Conservation (phyloP, 441 rosid genomes). For the Raphanus hybrid region DNA sequence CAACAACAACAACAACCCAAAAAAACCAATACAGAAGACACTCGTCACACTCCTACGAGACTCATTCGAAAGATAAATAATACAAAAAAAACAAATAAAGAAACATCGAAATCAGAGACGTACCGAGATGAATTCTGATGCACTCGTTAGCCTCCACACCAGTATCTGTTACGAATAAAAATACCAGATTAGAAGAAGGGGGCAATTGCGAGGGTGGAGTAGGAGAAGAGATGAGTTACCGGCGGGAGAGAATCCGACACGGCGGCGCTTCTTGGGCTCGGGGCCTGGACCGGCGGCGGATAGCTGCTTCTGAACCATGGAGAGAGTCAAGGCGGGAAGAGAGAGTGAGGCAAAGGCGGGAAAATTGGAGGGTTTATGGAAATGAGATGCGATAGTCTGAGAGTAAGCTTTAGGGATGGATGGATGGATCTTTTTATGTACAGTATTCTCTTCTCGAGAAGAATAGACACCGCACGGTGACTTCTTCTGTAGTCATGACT, state of each 20-base stretch:
- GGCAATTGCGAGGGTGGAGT: not conserved
- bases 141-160: constrained; percentile 87
- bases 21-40: not conserved
- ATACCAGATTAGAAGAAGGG: not conserved
- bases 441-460: too few relatives aligned
- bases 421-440: too few relatives aligned
- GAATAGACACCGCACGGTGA: too few relatives aligned
- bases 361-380: constrained; percentile 45
- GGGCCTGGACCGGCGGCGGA: constrained; percentile 49
- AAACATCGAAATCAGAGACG: constrained; percentile 3
- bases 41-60: not conserved
- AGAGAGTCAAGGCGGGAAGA: constrained; percentile 68
- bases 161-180: constrained; percentile 53
- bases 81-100: too few relatives aligned
- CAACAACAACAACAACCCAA: not conserved
- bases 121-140: constrained; percentile 76
- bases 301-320: constrained; percentile 73
- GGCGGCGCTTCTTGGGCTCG: constrained; percentile 80
- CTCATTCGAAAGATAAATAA: constrained; percentile 1
- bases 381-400: constrained; percentile 14
- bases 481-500: too few relatives aligned
- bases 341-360: constrained; percentile 65
- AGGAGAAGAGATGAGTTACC: constrained; percentile 49
- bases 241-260: constrained; percentile 68
- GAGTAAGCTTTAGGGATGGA: too few relatives aligned